Base-by-base conservation (phyloP, 2,329 filamentous ascomycete species). In the Sporothrix protearum region DNA sequence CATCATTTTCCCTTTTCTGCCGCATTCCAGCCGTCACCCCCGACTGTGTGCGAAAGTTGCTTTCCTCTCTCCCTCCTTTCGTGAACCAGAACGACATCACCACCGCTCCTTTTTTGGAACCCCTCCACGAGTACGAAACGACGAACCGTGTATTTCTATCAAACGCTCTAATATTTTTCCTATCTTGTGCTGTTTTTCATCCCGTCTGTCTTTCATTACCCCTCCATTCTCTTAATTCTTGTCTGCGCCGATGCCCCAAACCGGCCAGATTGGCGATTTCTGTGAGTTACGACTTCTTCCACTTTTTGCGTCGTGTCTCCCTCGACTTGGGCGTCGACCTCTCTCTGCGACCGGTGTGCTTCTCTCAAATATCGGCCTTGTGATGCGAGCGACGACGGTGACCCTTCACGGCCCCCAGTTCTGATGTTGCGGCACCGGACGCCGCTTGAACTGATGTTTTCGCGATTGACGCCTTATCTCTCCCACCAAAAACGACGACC, bases 71-170 rank as follows among this genome's bases (percentile, higher is more conserved):
- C 25, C 51, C 36, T 55, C 59, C 47, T 66, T 59, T 49, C 55
- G 42, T 36, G 30, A 66, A 42, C 45, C 30, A n/a, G 39, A 57
- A 57, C 61, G 45, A 68, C 70, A 59, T 42, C 63, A 61, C 63
- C 70, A 68, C 39, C 39, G 19, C 30, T 42, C 33, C 12, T 49
- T 45, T 55, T n/a, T 8, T 71, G 45, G 28, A 59, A 39, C 10
- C 25, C 53, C 51, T 39, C 64, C 63, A 68, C 70, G 30, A 51
- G 51, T 22, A 67, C 69, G 59, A 68, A 33, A 61, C 70, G 22
- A 71, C 70, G 30, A 33, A 57, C 69, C 71, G 66, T 71, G 71
- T 66, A 66, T 64, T 64, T 66, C 55, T 69, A 71, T 69, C 66
- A 55, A 57, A 36, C 49, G 28, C 45, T 28, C 9, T 61, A 47